Base-by-base conservation (phyloP, 164 flowering plant genomes). In the Aristolochia californica region DNA sequence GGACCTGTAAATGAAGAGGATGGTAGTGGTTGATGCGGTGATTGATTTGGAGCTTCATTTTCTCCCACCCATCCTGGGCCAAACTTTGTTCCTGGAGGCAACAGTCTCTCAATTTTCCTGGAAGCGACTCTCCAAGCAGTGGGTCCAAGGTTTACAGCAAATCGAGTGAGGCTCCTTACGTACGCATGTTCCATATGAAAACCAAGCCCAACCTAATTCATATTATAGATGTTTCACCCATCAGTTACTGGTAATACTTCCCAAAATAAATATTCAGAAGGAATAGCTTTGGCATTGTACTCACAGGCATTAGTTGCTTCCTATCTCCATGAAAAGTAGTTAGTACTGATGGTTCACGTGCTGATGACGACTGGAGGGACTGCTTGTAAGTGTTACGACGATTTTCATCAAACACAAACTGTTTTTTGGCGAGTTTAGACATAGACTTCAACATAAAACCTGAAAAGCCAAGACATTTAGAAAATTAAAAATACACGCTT, bases 151-250 rank as follows among this genome's bases (percentile, higher is more conserved):
- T 73, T 73, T 30, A 87, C 91, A 56, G 95, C 90, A 78, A 80
- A 93, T 13, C 84, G 79, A 52, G 93, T 87, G 27, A 93, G 58
- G 70, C 99, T 93, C 64, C 84, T 77, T 12, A 93, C 83, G 68
- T 89, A 89, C 24, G 84, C 81, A 62, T 79, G 77, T 60, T 85
- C 85, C 14, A 66, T 13, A 25, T 75, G 78, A 40, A 82, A 60
- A 62, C 95, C 98, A 45, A 93, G 89, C 97, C 95, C 98, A 45
- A 93, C 94, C 98, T 93, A 80, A 56, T 18, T 43, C 57, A 52
- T 17, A 43, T 14, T 16, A 43, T 13, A 53, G 25, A 20, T 28
- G 11, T 0, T 13, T 49, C 11, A 28, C 3, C 40, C 10, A 7
- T 51, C 14, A 60, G 13, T 26, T 26, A 16, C 10, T 12, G 0